Base-by-base conservation (phyloP, 805 yeast genomes). In the Saccharomycopsis babjevae region DNA sequence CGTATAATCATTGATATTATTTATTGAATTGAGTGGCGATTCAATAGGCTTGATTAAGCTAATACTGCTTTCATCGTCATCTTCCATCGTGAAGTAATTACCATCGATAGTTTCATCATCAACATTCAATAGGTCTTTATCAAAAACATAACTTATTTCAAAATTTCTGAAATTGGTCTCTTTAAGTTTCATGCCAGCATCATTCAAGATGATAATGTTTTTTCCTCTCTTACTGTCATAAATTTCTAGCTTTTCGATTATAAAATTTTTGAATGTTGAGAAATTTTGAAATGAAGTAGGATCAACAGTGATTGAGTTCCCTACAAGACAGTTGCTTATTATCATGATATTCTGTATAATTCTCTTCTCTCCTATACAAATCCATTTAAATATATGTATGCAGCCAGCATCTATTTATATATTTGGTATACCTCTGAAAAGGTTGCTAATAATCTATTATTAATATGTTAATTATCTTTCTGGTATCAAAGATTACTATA, bases 61-160 rank as follows among this genome's bases (percentile, higher is more conserved):
- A 36, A 34, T 58, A 59, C 32, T 64, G 15, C 28, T 16, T 15
- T 46, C 52, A 20, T 46, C 52, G 8, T 46, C 52, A 46, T 11
- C 64, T 40, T 13, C 66, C 11, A 20, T n/a, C n/a, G 34, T 40
- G 46, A 36, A 36, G 38, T 61, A 62, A 20, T 65, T 62, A 25
- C 68, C 66, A 1, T 69, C 71, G 13, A 67, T 64, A 3, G 78
- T 76, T 68, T 85, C 81, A 69, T 87, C 90, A 70, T 83, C 69
- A 79, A 86, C 3, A 86, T 74, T 62, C 52, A 46, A 46, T 15
- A 46, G 13, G 15, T 46, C 52, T 22, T 46, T 46, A 22, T 25
- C 28, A 16, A 46, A 46, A 46, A 46, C 32, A 46, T 46, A 46
- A 46, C 52, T 46, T 11, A 46, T 22, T 7, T 46, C 52, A 22